Conservation (phyloP, 1,284 basidiomycete genomes). For the Irpex lacteus region DNA sequence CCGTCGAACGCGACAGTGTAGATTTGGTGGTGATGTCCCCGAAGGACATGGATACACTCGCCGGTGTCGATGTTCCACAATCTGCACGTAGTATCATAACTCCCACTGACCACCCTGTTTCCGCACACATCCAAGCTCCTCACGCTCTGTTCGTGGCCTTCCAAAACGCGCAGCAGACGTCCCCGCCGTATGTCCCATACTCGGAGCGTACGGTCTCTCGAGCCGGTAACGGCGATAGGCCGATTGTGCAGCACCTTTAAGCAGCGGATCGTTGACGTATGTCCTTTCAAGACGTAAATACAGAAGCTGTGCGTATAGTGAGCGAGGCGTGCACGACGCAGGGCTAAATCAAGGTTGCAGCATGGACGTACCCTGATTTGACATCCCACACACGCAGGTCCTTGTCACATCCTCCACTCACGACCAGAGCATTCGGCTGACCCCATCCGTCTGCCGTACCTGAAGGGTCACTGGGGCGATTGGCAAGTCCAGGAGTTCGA, state of each 20-base stretch:
- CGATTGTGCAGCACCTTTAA: conserved; percentile 85
- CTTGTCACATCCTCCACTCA: conserved; percentile 94
- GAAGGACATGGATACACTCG: conserved; percentile 79
- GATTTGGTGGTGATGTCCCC: conserved; percentile 91
- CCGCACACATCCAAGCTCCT: conserved; percentile 88
- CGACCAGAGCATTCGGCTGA: conserved; percentile 66
- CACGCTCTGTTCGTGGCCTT: conserved; percentile 83
- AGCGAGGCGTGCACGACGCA: background rate
- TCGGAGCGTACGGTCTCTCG: conserved; percentile 82
- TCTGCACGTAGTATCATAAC: conserved; percentile 84
- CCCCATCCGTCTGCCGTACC: conserved; percentile 69
- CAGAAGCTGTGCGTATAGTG: conserved; percentile 53
- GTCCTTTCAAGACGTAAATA: conserved; percentile 79
- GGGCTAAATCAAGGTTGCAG: background rate
- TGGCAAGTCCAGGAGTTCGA: conserved; percentile 23
- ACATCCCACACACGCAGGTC: conserved; percentile 91
- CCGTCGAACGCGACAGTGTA: conserved; percentile 96
- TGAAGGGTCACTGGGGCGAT: conserved; percentile 54
- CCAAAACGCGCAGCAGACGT: conserved; percentile 61
- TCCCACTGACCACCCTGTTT: conserved; percentile 80
- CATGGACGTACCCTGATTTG: conserved; percentile 60
- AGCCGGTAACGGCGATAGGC: conserved; percentile 88
- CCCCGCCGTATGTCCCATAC: conserved; percentile 95
- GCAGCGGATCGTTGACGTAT: conserved; percentile 91
- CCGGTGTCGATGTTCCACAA: conserved; percentile 74